These are phyloP conservation scores for Chenopodium formosanum DNA, from an alignment of 148 eudicot species.

Conservation along the genomic window DNA sequence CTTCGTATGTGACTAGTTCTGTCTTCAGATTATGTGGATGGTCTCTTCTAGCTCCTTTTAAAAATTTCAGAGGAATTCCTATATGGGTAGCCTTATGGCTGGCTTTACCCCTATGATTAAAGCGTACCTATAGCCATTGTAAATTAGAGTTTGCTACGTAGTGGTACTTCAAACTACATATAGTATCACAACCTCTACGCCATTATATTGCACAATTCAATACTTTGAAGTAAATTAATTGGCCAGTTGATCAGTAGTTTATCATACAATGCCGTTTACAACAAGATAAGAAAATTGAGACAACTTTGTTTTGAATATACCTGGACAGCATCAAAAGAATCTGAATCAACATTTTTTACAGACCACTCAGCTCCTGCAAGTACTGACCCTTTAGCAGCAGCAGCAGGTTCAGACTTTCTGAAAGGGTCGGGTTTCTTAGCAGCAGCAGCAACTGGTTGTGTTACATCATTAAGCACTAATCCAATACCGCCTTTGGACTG, in stretches of 20 bases:
- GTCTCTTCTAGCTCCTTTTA: no score
- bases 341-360: conserved; percentile 75
- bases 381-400: conserved; percentile 26
- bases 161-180: neutral
- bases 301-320: conserved; percentile 23
- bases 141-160: neutral
- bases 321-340: conserved; percentile 93
- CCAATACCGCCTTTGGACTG: conserved; percentile 73
- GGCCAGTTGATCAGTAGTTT: neutral
- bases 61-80: no score
- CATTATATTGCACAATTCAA: neutral
- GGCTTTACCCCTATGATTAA: neutral
- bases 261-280: neutral
- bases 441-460: conserved; percentile 28
- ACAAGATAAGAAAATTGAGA: neutral
- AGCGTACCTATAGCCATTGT: neutral
- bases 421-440: conserved; percentile 15
- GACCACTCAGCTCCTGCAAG: conserved; percentile 57
- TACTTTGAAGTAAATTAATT: neutral
- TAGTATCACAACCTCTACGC: neutral
- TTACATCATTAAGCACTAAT: conserved; percentile 54
- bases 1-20: no score
- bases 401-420: conserved; percentile 17
- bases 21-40: no score
- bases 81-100: no score